A percentile compares a stretch with the other conserved stretches of the same genome.
Evolutionary conservation across 2,329 filamentous ascomycete genomes (phyloP).

Genomic region (Alternaria angustiovoidea): DNA sequence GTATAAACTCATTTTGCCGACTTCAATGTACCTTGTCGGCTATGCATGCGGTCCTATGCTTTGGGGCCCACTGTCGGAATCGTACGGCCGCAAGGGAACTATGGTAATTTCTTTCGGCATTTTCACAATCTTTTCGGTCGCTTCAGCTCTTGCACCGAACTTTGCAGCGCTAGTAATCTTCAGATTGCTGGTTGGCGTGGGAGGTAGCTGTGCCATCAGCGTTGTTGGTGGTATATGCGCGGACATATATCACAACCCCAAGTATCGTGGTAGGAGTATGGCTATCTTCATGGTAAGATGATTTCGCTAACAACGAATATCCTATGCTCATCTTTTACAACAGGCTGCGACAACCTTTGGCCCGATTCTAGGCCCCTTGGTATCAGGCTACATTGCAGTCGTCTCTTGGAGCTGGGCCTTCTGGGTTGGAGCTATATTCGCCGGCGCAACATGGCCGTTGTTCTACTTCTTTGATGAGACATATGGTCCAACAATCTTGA

Average conservation of each 20-base stretch:
- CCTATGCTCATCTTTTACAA: conserved; percentile 29
- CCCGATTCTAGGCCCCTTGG: conserved; percentile 70
- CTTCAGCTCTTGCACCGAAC: conserved; percentile 54
- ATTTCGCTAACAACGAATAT: background rate
- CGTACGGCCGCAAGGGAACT: conserved; percentile 56
- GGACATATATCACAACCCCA: conserved; percentile 68
- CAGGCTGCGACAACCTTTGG: conserved; percentile 71
- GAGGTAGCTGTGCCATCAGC: conserved; percentile 61
- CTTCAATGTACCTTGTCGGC: conserved; percentile 60
- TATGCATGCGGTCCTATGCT: conserved; percentile 56
- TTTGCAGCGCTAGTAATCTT: conserved; percentile 56
- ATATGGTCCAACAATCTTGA: conserved; percentile 56
- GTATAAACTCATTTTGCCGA: conserved; percentile 56
- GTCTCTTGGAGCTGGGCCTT: conserved; percentile 76
- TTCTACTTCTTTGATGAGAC: conserved; percentile 68
- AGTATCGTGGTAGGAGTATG: conserved; percentile 44
- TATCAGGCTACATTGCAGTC: conserved; percentile 68
- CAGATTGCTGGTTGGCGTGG: conserved; percentile 54
- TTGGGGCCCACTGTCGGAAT: conserved; percentile 56
- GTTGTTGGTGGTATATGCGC: conserved; percentile 70
- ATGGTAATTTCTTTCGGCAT: conserved; percentile 61
- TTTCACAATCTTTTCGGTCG: conserved; percentile 57
- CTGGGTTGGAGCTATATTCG: conserved; percentile 74
- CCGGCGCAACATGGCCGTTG: conserved; percentile 67
- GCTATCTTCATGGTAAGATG: conserved; percentile 40